Base-by-base conservation (phyloP, 352 stramenopile species). In the Phytophthora sojae region DNA sequence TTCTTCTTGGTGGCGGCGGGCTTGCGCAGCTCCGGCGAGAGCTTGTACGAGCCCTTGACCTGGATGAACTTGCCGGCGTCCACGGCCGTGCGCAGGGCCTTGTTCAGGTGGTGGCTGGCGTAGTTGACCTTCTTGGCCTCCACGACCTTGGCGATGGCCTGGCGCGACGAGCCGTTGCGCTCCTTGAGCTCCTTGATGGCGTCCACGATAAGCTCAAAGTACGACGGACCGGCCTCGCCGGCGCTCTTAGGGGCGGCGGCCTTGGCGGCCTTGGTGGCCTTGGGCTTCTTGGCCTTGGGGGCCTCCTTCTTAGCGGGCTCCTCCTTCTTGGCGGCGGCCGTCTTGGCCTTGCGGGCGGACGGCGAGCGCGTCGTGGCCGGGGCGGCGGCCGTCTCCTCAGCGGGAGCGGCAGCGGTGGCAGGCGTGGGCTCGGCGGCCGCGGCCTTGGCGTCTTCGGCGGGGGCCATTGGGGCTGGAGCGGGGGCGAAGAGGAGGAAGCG, bases 181-280 rank as follows among this genome's bases (percentile, higher is more conserved):
- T 98, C 94, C 79, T 98, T 98, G 17, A 98, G 88, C 68, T 86
- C 84, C 63, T 82, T 61, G 67, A 98, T 97, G 32, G 92, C 93
- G 52, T 97, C 88, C 35, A 94, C 91, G 56, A 98, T 96, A 56
- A 96, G 76, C 19, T 97, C 90, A 59, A 95, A 96, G 83, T 97
- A 96, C 54, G 86, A 92, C 21, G 85, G 84, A 11, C 89, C 88
- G 19, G 26, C 50, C 14, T 88, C 80, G 21, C 63, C 79, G n/a
- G 69, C 54, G 17, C 52, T 78, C 65, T 85, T 88, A 15, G 73
- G 53, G 0, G 73, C 72, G 0, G 69, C 54, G 3, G 75, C 50
- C 68, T 82, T 85, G 2, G 71, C 49, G 1, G 77, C 53, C 68
- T 81, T 83, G 39, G 68, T 83, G 39, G 69, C 52, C 29, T 68